Conservation (phyloP, 2,329 filamentous ascomycete species). For the Emergomyces orientalis region DNA sequence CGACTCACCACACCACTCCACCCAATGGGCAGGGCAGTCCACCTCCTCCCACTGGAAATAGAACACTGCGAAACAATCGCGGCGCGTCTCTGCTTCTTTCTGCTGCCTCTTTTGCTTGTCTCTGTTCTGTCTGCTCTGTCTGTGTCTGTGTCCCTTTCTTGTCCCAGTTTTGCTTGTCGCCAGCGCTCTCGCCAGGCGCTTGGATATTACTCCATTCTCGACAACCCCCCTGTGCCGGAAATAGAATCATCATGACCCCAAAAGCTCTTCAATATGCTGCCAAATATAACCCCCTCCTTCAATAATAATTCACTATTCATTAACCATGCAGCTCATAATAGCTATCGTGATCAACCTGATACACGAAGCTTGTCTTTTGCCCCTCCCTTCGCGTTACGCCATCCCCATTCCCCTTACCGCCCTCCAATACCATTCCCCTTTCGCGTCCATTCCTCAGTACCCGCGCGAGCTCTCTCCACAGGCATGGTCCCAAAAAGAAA, state of each 20-base stretch:
- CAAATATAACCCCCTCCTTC: neutral
- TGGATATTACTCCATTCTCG: neutral
- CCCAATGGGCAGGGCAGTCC: neutral
- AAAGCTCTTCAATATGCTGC: neutral
- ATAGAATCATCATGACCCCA: neutral
- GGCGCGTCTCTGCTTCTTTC: neutral
- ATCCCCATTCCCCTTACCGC: neutral
- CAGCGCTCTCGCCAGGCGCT: conserved; percentile 5
- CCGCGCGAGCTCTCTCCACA: neutral
- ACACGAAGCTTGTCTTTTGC: neutral
- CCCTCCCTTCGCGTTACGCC: neutral
- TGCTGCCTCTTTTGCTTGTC: neutral
- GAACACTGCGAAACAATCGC: neutral
- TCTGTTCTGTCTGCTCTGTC: neutral
- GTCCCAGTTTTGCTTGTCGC: conserved; percentile 1
- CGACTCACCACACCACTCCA: neutral
- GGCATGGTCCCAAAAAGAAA: neutral
- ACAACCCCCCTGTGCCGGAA: conserved; percentile 1
- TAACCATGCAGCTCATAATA: conserved; percentile 1
- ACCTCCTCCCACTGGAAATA: neutral
- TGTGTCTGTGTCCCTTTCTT: neutral
- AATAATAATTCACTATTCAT: conserved; percentile 2
- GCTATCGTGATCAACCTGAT: conserved; percentile 1
- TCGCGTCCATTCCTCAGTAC: neutral
- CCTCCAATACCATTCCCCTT: neutral